Conservation (phyloP, 1,284 basidiomycete genomes). For the Porphyrellus sp. region DNA sequence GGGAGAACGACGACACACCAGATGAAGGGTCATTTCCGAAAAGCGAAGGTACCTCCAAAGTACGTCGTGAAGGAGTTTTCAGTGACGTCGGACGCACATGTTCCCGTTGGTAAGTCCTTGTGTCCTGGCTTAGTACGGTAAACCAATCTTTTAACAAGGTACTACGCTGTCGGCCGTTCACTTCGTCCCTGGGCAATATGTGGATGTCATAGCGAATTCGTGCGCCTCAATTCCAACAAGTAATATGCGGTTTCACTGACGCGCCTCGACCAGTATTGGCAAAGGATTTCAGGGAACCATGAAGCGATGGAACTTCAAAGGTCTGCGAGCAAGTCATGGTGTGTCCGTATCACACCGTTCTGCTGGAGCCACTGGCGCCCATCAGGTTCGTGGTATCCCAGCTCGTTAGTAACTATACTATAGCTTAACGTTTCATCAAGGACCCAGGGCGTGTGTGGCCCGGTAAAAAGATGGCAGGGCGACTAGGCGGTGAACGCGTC, state of each 20-base stretch:
- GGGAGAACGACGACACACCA: constrained; percentile 66
- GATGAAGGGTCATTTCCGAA: constrained; percentile 86
- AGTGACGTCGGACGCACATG: constrained; percentile 83
- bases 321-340: constrained; percentile 93
- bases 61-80: constrained; percentile 88
- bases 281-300: constrained; percentile 97
- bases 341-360: constrained; percentile 93
- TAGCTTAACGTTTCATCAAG: constrained; percentile 40
- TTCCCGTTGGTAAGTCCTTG: constrained; percentile 69
- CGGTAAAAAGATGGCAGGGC: constrained; percentile 98
- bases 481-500: constrained; percentile 81
- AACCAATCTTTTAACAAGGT: constrained; percentile 45
- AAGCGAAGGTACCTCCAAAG: constrained; percentile 83
- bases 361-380: constrained; percentile 90
- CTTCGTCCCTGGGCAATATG: constrained; percentile 96
- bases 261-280: constrained; percentile 63
- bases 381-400: constrained; percentile 62
- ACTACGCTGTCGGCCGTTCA: constrained; percentile 89
- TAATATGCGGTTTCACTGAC: constrained; percentile 8
- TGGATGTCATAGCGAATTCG: constrained; percentile 93
- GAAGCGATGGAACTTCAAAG: constrained; percentile 95
- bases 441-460: constrained; percentile 94
- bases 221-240: constrained; percentile 40
- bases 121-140: neutral
- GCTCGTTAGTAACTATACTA: constrained; percentile 5